A percentile compares a stretch with the other conserved stretches of the same genome.
phyloP scores from a whole-genome alignment of 371 early-diverging fungal species.

The Chytridium lagenaria region DNA sequence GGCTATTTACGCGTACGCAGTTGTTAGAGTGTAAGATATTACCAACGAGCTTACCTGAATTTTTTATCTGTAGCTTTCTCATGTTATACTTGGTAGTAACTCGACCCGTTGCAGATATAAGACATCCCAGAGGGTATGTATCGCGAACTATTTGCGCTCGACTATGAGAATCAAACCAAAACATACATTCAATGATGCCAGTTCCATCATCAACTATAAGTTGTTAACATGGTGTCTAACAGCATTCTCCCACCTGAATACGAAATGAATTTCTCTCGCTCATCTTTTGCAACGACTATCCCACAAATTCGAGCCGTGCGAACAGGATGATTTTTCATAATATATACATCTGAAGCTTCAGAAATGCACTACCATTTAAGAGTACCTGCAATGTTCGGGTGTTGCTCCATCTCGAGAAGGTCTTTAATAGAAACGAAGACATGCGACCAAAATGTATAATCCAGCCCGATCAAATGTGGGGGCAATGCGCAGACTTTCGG shows the following conservation, averaged over 20 bases:
- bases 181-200: conserved; percentile 1
- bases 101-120: not conserved
- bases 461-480: conserved; percentile 16
- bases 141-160: not conserved
- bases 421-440: conserved; percentile 1
- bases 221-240: not conserved
- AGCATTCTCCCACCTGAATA: not conserved
- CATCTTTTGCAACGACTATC: conserved; percentile 2
- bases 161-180: not conserved
- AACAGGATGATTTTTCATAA: conserved; percentile 4
- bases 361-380: not conserved
- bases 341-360: not conserved
- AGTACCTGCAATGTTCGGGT: conserved; percentile 4
- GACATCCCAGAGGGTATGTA: not conserved
- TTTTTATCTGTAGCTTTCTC: not conserved
- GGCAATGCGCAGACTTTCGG: not conserved
- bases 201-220: conserved; percentile 18
- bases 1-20: too few species aligned
- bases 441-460: conserved; percentile 12
- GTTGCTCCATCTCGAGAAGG: not conserved
- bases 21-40: too few species aligned
- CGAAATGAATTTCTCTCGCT: not conserved
- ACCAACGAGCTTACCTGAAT: not conserved
- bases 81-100: not conserved
- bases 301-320: conserved; percentile 3